These are phyloP conservation scores for Rosa multiflora DNA, from an alignment of 306 rosid species.

Conservation along the genomic window DNA sequence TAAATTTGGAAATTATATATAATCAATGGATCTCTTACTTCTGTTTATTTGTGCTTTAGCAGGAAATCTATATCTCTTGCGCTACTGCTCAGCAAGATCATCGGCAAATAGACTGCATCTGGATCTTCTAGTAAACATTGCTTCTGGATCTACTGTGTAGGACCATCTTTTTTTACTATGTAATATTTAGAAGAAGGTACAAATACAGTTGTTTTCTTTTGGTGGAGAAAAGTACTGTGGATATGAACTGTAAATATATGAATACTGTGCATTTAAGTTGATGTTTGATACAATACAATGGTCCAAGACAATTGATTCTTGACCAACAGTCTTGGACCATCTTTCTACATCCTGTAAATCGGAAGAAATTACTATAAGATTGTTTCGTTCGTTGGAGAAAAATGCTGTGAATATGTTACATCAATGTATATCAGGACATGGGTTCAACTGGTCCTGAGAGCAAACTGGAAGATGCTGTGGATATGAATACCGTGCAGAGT, in stretches of 20 bases:
- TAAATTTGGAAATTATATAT: background rate
- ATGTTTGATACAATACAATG: background rate
- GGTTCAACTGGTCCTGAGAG: background rate
- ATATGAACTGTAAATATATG: background rate
- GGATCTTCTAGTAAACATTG: slow-evolving; percentile 25
- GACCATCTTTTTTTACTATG: background rate
- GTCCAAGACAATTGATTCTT: background rate
- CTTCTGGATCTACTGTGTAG: background rate
- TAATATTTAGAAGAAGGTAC: background rate
- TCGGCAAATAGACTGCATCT: background rate
- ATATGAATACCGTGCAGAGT: background rate
- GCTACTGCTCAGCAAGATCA: background rate
- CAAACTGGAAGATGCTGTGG: background rate
- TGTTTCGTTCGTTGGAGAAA: background rate
- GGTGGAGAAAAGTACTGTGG: background rate
- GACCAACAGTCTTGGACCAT: slow-evolving; percentile 2
- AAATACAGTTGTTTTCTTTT: background rate
- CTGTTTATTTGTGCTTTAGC: slow-evolving; percentile 28
- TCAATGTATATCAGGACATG: background rate
- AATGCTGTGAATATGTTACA: background rate
- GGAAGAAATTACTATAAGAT: background rate
- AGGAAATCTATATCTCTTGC: background rate
- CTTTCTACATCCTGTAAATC: background rate
- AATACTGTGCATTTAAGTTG: background rate
- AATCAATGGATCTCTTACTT: background rate